Base-by-base conservation (phyloP, 73 alveolate genomes). In the Blepharisma stoltei region DNA sequence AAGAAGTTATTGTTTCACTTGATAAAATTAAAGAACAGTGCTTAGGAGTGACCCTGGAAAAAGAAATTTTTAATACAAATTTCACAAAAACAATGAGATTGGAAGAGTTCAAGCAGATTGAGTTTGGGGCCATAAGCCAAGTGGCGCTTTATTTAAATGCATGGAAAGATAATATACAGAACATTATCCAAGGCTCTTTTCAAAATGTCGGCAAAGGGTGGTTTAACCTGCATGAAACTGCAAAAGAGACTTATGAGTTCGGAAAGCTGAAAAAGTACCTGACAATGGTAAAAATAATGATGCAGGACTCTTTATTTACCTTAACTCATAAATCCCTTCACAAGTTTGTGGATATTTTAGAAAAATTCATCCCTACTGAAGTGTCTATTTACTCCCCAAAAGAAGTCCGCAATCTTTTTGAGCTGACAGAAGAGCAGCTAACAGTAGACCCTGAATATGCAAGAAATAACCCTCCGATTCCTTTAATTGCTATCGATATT, bases 131-230 rank as follows among this genome's bases (percentile, higher is more conserved):
- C 41, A 95, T 91, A 43, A 85, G 94, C 53, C 76, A 87, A 83
- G 94, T 92, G 55, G 86, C 86, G 14, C 95, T 91, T 60, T 85
- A 90, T 80, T 83, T 95, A 66, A 91, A 87, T 70, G 97, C 96
- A 77, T 96, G 99, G 99, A 95, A 94, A 4, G 89, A 93, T 73
- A 89, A 89, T 44, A 87, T 92, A 41, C 86, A 90, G 79, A 94
- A 92, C 71, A 96, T 95, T 18, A 93, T 96, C 76, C 94, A 88
- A 83, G 83, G 85, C 66, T 88, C 97, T 43, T 92, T 96, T 78
- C 83, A 92, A 27, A 96, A 91, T 21, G 98, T 96, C 4, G 98
- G 99, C 27, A 96, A 96, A 78, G 99, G 99, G n/a, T 92, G 98
- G 96, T 96, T 96, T 71, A 96, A 94, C 81, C 81, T 96, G 80